A percentile compares a stretch with the other conserved stretches of the same genome.
Evolutionary conservation across 495 filamentous ascomycete species (phyloP).

Genomic region (Aspergillus sparsus): DNA sequence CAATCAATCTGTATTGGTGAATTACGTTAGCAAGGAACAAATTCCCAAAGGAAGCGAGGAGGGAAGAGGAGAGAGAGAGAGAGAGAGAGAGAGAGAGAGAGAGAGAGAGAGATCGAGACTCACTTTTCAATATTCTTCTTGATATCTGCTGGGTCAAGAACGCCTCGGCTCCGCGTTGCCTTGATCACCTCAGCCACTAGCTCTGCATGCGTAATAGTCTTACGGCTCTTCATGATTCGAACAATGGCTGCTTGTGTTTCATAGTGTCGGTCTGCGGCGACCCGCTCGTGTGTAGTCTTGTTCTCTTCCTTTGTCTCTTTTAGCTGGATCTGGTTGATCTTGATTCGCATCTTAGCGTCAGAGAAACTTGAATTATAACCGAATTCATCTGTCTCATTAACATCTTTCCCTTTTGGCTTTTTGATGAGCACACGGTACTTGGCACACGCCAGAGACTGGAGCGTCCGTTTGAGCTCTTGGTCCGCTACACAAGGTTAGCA

Average conservation of each 20-base stretch:
- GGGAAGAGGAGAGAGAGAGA: neutral
- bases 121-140: conserved; percentile 97
- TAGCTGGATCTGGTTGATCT: conserved; percentile 97
- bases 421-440: conserved; percentile 85
- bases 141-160: conserved; percentile 80
- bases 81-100: neutral
- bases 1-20: conserved; percentile 65
- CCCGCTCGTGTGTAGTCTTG: conserved; percentile 85
- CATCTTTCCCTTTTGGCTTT: conserved; percentile 79
- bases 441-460: conserved; percentile 92
- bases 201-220: conserved; percentile 79
- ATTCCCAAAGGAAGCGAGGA: neutral
- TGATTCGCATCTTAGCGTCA: conserved; percentile 85
- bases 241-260: conserved; percentile 98
- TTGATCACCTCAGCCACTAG: conserved; percentile 85
- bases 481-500: conserved; percentile 54
- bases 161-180: conserved; percentile 80
- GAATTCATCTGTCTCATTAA: conserved; percentile 76
- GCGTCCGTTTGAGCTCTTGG: conserved; percentile 77
- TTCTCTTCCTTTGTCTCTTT: conserved; percentile 93
- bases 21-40: conserved; percentile 12
- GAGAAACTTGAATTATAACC: conserved; percentile 72
- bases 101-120: conserved; percentile 28
- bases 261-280: conserved; percentile 85
- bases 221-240: conserved; percentile 93